phyloP scores from a whole-genome alignment of 768 basidiomycete species.

The Termitomyces sp. region DNA sequence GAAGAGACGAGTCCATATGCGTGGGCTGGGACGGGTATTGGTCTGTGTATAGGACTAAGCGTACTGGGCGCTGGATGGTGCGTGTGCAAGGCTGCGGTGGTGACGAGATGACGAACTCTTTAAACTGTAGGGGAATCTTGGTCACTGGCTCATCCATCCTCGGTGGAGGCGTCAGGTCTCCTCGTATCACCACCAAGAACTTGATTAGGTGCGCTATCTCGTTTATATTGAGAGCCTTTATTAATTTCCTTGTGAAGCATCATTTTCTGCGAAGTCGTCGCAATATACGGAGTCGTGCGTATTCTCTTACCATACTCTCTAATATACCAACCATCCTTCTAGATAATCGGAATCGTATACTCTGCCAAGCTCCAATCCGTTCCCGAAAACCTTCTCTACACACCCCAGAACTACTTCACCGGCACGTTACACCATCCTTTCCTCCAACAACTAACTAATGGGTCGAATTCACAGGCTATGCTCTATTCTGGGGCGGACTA shows the following conservation, averaged over 20 bases:
- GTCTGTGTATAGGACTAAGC: slow-evolving; percentile 89
- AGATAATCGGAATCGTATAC: slow-evolving; percentile 98
- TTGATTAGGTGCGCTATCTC: slow-evolving; percentile 82
- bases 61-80: slow-evolving; percentile 96
- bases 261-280: slow-evolving; percentile 99
- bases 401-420: slow-evolving; percentile 88
- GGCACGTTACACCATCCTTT: slow-evolving; percentile 42
- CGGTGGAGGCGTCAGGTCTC: slow-evolving; percentile 91
- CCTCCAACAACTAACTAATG: not conserved
- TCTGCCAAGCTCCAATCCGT: slow-evolving; percentile 72
- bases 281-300: slow-evolving; percentile 93
- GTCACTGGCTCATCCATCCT: slow-evolving; percentile 95
- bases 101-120: slow-evolving; percentile 7
- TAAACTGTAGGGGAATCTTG: slow-evolving; percentile 83
- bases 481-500: slow-evolving; percentile 96
- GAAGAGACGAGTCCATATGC: slow-evolving; percentile 93
- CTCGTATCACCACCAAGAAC: slow-evolving; percentile 96
- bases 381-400: slow-evolving; percentile 70
- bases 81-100: slow-evolving; percentile 22
- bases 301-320: not conserved
- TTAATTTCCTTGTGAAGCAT: slow-evolving; percentile 49
- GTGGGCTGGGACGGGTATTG: slow-evolving; percentile 90
- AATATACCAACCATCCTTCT: not conserved
- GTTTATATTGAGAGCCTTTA: not conserved
- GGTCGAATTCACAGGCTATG: slow-evolving; percentile 60